A percentile compares a stretch with the other conserved stretches of the same genome.
These are phyloP conservation scores for Vickermania spadyakhi DNA, from an alignment of 208 protist species.

Conservation along the genomic window DNA sequence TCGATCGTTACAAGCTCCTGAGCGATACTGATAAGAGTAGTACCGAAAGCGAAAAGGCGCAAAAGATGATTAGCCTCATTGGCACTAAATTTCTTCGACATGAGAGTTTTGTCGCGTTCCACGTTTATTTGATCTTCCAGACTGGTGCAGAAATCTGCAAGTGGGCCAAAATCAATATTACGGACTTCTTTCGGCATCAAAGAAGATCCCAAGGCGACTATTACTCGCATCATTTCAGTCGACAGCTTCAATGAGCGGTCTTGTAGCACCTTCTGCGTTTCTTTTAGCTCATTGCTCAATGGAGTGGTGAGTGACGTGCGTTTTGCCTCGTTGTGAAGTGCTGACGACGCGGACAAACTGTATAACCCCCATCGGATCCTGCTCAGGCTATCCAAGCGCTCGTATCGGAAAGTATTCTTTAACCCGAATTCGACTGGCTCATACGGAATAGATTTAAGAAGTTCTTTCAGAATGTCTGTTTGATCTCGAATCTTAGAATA, in stretches of 20 bases:
- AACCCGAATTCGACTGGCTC: conserved; percentile 34
- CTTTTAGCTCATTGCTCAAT: conserved; percentile 7
- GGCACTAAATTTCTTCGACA: conserved; percentile 16
- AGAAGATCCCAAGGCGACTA: conserved; percentile 18
- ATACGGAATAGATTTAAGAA: conserved; percentile 21
- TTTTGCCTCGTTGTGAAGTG: conserved; percentile 18
- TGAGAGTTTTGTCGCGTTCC: conserved; percentile 19
- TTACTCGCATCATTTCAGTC: conserved; percentile 28
- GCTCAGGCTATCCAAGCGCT: conserved; percentile 26
- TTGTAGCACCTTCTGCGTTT: conserved; percentile 22
- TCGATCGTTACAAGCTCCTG: conserved; percentile 35
- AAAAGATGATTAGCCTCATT: conserved; percentile 31
- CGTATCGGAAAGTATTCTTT: conserved; percentile 27
- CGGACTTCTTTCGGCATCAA: conserved; percentile 31
- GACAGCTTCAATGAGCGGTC: conserved; percentile 21
- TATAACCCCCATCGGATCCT: conserved; percentile 28
- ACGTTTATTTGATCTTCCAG: conserved; percentile 23
- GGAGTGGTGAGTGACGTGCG: conserved; percentile 7
- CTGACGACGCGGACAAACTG: conserved; percentile 20
- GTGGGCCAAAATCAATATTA: conserved; percentile 26
- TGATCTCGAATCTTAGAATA: conserved; percentile 25
- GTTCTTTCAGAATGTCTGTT: conserved; percentile 9
- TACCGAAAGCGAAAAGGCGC: conserved; percentile 22
- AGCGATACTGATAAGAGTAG: conserved; percentile 34
- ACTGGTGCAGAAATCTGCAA: conserved; percentile 16